Conservation (phyloP, 768 basidiomycete species). For the Serendipita sp. region DNA sequence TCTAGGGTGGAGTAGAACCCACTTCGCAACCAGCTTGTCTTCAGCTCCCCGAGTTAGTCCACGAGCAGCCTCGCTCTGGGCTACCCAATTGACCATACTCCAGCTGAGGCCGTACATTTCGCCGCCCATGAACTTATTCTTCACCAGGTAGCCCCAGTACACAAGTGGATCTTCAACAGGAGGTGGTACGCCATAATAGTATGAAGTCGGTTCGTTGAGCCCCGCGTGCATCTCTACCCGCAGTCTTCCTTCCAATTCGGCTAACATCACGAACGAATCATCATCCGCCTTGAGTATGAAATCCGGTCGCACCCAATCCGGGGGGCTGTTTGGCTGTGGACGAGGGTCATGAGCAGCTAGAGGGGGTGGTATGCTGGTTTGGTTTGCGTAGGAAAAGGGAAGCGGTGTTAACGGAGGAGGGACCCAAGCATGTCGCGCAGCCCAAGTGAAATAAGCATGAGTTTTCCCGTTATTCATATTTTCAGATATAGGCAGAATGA, state of each 20-base stretch:
- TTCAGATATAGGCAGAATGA: slow-evolving; percentile 68
- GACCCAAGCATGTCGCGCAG: slow-evolving; percentile 78
- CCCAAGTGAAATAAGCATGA: slow-evolving; percentile 85
- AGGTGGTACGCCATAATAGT: background rate
- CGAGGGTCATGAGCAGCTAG: slow-evolving; percentile 62
- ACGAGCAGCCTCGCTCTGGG: slow-evolving; percentile 55
- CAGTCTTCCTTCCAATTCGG: slow-evolving; percentile 81
- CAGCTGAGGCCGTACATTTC: slow-evolving; percentile 84
- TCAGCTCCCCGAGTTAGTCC: slow-evolving; percentile 63
- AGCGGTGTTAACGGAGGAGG: slow-evolving; percentile 41
- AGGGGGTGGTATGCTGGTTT: slow-evolving; percentile 35
- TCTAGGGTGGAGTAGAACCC: slow-evolving; percentile 79
- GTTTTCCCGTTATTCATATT: slow-evolving; percentile 97
- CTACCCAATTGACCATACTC: slow-evolving; percentile 74
- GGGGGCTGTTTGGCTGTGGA: slow-evolving; percentile 30
- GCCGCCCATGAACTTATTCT: slow-evolving; percentile 88
- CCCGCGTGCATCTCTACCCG: slow-evolving; percentile 52
- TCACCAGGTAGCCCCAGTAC: slow-evolving; percentile 84
- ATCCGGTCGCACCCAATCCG: slow-evolving; percentile 72
- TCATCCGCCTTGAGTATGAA: slow-evolving; percentile 92
- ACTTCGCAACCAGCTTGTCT: slow-evolving; percentile 77
- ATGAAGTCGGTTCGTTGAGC: slow-evolving; percentile 13
- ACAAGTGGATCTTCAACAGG: slow-evolving; percentile 46
- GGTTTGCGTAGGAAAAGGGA: slow-evolving; percentile 50
- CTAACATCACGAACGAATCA: slow-evolving; percentile 88